phyloP scores from a whole-genome alignment of 78 protist species.

The Abeoforma whisleri region DNA sequence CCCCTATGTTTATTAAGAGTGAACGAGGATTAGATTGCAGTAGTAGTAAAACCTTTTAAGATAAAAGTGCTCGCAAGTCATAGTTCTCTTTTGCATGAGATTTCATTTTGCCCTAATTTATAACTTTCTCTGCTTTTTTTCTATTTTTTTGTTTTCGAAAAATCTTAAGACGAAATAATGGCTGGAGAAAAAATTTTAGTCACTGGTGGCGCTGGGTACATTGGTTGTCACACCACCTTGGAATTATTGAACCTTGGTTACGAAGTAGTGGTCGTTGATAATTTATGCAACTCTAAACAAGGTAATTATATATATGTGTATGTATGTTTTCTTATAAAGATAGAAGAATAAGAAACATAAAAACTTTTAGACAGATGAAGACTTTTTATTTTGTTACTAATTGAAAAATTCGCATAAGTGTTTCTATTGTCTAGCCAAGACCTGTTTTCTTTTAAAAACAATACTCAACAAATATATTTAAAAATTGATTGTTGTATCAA shows the following conservation, averaged over 20 bases:
- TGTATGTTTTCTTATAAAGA: not conserved
- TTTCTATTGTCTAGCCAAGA: no score
- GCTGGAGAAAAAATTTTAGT: conserved; percentile 9
- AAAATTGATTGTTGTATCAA: no score
- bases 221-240: conserved; percentile 84
- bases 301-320: not conserved
- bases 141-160: not conserved
- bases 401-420: not conserved
- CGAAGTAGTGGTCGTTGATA: conserved; percentile 80
- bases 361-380: no score
- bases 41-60: no score
- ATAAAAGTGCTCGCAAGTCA: no score
- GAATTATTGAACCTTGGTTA: conserved; percentile 66
- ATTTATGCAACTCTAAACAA: conserved; percentile 55
- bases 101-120: no score
- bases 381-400: not conserved
- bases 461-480: no score
- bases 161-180: not conserved
- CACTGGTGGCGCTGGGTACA: conserved; percentile 90
- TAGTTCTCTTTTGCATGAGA: no score
- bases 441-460: no score
- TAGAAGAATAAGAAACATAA: not conserved
- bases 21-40: no score
- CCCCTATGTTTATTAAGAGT: no score
- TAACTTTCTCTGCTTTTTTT: not conserved